Percentiles rank a stretch among this genome's conserved stretches.
These are phyloP conservation scores for Candida montana DNA, from an alignment of 805 yeast genomes.

Conservation along the genomic window DNA sequence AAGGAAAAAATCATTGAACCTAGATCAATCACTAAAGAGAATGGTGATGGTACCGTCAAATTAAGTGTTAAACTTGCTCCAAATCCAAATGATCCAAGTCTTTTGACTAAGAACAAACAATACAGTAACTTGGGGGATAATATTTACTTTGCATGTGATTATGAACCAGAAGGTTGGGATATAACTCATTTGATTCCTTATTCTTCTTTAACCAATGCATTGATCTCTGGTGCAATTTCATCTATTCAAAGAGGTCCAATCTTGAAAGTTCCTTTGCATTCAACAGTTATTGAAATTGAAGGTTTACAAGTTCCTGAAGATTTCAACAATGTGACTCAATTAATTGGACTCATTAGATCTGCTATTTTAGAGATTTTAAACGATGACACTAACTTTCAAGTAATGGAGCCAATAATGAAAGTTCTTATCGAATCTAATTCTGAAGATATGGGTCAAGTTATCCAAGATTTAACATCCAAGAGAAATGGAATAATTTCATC, in stretches of 20 bases:
- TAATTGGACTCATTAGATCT: constrained; percentile 42
- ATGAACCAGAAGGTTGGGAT: constrained; percentile 23
- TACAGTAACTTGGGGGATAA: constrained; percentile 29
- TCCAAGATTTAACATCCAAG: constrained; percentile 76
- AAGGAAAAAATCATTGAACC: constrained; percentile 54
- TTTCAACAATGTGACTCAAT: constrained; percentile 28
- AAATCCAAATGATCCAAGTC: constrained; percentile 22
- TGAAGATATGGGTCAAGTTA: constrained; percentile 72
- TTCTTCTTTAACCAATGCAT: constrained; percentile 41
- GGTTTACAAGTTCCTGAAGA: constrained; percentile 52
- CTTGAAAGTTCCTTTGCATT: constrained; percentile 49
- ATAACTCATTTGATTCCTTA: constrained; percentile 44
- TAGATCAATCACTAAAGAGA: constrained; percentile 13
- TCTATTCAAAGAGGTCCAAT: constrained; percentile 64
- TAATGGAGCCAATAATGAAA: constrained; percentile 87
- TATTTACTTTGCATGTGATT: constrained; percentile 30
- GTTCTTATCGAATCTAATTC: constrained; percentile 63
- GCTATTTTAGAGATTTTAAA: constrained; percentile 38
- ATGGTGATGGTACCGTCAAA: constrained; percentile 20
- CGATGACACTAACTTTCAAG: constrained; percentile 33
- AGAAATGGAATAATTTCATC: constrained; percentile 71
- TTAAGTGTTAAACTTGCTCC: constrained; percentile 29
- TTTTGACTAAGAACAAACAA: constrained; percentile 23
- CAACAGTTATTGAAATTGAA: constrained; percentile 47
- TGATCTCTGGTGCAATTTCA: constrained; percentile 54